A percentile compares a stretch with the other conserved stretches of the same genome.
phyloP scores from a whole-genome alignment of 2,329 filamentous ascomycete species.

The Anisogramma anomala region DNA sequence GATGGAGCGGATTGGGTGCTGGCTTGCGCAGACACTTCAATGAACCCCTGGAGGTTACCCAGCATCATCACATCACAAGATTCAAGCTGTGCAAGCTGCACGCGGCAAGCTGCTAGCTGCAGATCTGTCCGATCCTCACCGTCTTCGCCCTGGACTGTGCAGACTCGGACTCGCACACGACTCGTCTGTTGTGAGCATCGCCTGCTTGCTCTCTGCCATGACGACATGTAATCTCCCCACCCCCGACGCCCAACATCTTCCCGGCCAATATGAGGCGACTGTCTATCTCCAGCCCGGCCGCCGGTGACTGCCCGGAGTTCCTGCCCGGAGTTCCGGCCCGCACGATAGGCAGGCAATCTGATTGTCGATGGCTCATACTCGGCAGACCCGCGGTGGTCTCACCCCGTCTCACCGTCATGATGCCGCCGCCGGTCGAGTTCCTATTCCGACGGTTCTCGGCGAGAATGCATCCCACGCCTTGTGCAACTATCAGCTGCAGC shows the following conservation, averaged over 20 bases:
- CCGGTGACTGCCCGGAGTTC: too few relatives aligned
- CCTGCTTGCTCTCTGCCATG: slow-evolving; percentile 2
- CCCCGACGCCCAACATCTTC: too few relatives aligned
- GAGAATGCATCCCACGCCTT: too few relatives aligned
- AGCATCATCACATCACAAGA: background rate
- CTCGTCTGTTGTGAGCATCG: too few relatives aligned
- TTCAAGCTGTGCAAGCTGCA: background rate
- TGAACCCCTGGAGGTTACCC: slow-evolving; percentile 1
- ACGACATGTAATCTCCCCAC: too few relatives aligned
- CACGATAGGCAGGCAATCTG: too few relatives aligned
- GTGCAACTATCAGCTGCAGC: too few relatives aligned
- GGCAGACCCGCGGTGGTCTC: slow-evolving; percentile 7
- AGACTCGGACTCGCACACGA: slow-evolving; percentile 6
- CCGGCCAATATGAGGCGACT: too few relatives aligned
- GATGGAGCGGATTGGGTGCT: background rate
- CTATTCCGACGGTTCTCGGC: slow-evolving; percentile 5
- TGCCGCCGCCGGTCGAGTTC: slow-evolving; percentile 4
- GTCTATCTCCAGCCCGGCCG: too few relatives aligned
- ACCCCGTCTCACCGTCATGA: slow-evolving; percentile 6
- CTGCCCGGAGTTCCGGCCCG: too few relatives aligned
- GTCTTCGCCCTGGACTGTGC: slow-evolving; percentile 1
- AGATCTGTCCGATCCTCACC: background rate
- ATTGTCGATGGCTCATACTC: background rate
- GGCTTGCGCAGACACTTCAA: background rate
- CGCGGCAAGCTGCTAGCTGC: too few relatives aligned